phyloP scores from a whole-genome alignment of 176 grass and related monocot species.

The Oryza australiensis region DNA sequence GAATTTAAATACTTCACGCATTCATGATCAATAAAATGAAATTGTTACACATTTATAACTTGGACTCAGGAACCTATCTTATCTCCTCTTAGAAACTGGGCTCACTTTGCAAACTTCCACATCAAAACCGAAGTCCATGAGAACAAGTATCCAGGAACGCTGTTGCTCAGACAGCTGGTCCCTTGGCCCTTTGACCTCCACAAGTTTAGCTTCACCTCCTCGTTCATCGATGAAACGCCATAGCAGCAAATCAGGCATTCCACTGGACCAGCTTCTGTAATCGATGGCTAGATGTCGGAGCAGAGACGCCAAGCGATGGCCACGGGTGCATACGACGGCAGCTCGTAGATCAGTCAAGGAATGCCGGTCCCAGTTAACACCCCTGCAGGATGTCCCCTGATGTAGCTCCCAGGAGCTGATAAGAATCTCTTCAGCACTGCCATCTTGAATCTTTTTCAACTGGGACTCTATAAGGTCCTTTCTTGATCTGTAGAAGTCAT shows the following conservation, averaged over 20 bases:
- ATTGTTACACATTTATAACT: not conserved
- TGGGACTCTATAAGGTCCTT: slow-evolving; percentile 75
- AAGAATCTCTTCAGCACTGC: slow-evolving; percentile 81
- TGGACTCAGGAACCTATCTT: slow-evolving; percentile 19
- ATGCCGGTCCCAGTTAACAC: slow-evolving; percentile 73
- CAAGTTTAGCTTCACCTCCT: slow-evolving; percentile 71
- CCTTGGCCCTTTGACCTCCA: slow-evolving; percentile 89
- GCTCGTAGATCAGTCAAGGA: slow-evolving; percentile 71
- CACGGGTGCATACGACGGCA: slow-evolving; percentile 56
- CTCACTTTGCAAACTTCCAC: slow-evolving; percentile 90
- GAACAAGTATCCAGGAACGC: slow-evolving; percentile 77
- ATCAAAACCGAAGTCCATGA: slow-evolving; percentile 77
- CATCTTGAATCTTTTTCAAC: slow-evolving; percentile 62
- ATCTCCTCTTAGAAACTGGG: slow-evolving; percentile 38
- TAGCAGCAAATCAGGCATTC: slow-evolving; percentile 84
- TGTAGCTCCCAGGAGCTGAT: slow-evolving; percentile 83
- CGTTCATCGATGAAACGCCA: slow-evolving; percentile 77
- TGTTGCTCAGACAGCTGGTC: slow-evolving; percentile 91
- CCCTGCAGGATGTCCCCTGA: slow-evolving; percentile 61
- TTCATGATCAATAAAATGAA: slow-evolving; percentile 29
- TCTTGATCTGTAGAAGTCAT: slow-evolving; percentile 80
- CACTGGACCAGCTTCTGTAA: slow-evolving; percentile 91
- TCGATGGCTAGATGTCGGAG: slow-evolving; percentile 74
- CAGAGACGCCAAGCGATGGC: slow-evolving; percentile 57
- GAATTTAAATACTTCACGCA: slow-evolving; percentile 8